Evolutionary conservation across 805 yeast species (phyloP).

Genomic region (Suhomyces kilbournensis): DNA sequence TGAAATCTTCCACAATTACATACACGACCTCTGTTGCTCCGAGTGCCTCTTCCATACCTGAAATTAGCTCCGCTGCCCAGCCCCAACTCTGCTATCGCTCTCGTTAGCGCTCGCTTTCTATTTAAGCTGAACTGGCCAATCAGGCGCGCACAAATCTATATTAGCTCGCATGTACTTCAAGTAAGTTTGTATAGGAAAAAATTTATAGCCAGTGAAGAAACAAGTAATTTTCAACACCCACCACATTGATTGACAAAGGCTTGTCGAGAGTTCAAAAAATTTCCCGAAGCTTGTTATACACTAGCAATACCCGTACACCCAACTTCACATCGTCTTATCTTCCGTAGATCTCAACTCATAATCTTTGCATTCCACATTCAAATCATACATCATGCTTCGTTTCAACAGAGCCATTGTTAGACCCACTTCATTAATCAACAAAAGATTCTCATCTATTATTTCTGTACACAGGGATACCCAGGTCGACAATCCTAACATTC

Average conservation of each 20-base stretch:
- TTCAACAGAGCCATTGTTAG: slow-evolving; percentile 12
- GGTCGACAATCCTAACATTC: slow-evolving; percentile 61
- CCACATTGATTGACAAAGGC: neutral
- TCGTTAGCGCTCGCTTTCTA: neutral
- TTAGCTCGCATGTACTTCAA: slow-evolving; percentile 4
- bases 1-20: neutral
- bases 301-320: neutral
- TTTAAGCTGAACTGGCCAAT: slow-evolving; percentile 7
- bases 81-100: neutral
- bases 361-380: neutral
- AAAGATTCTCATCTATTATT: slow-evolving; percentile 39
- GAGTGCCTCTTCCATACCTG: neutral
- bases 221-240: slow-evolving; percentile 2
- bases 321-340: neutral
- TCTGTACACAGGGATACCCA: slow-evolving; percentile 73
- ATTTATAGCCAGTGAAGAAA: slow-evolving; percentile 5
- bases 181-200: slow-evolving; percentile 4
- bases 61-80: neutral
- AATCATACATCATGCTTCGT: slow-evolving; percentile 20
- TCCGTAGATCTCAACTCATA: neutral
- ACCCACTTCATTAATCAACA: slow-evolving; percentile 13
- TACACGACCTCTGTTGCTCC: neutral
- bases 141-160: slow-evolving; percentile 6
- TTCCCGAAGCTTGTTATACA: neutral
- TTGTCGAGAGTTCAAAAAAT: neutral